Percentiles rank a stretch among this genome's conserved stretches.
Evolutionary conservation across 1,139 yeast genomes (phyloP).

Genomic region (Sugiyamaella japonica): DNA sequence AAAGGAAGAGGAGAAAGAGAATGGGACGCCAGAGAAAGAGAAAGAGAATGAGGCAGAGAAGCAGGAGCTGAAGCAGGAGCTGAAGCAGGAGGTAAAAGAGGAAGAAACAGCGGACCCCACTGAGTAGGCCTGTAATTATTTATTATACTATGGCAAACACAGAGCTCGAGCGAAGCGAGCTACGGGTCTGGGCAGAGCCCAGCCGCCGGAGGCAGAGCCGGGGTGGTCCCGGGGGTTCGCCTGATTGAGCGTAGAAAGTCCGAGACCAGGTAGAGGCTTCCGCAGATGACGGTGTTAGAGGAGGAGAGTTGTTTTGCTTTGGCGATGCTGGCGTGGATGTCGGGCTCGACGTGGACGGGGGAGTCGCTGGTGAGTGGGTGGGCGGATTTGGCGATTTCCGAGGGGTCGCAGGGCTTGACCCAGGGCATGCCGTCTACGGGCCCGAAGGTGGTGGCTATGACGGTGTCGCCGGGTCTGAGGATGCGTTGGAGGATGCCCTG

Average conservation of each 20-base stretch:
- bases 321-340: constrained; percentile 1
- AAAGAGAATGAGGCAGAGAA: not conserved
- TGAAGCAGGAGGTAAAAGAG: not conserved
- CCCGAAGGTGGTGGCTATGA: constrained; percentile 64
- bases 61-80: not conserved
- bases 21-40: not conserved
- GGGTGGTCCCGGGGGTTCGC: not conserved
- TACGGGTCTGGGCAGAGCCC: constrained; percentile 8
- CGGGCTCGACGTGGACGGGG: constrained; percentile 7
- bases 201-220: constrained; percentile 2
- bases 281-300: constrained; percentile 58
- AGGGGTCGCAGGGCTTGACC: constrained; percentile 56
- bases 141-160: too few relatives aligned
- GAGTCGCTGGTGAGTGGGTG: constrained; percentile 12
- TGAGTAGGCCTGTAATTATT: too few relatives aligned
- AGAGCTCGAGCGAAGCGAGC: not conserved
- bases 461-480: constrained; percentile 51
- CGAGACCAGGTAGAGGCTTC: constrained; percentile 74
- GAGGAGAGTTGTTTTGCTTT: not conserved
- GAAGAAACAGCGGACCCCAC: not conserved
- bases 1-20: not conserved
- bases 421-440: constrained; percentile 91
- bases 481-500: constrained; percentile 54
- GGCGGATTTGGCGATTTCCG: constrained; percentile 40
- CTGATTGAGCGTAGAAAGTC: constrained; percentile 51